phyloP scores from a whole-genome alignment of 2,329 filamentous ascomycete species.

The Penicillium sp. region DNA sequence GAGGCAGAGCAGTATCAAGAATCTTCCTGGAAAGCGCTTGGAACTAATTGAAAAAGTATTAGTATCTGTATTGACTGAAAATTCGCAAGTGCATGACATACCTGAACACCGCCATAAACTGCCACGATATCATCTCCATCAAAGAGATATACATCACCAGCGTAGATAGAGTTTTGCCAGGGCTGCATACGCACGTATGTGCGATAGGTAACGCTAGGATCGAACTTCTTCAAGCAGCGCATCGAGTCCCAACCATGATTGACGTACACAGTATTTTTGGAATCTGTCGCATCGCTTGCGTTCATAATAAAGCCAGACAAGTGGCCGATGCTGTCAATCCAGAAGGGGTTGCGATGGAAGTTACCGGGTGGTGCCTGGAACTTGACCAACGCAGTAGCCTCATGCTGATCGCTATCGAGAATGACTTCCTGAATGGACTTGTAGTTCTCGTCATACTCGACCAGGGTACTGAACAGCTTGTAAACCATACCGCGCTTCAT shows the following conservation, averaged over 20 bases:
- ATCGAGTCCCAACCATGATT: conserved; percentile 66
- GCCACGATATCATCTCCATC: conserved; percentile 63
- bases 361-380: conserved; percentile 61
- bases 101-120: conserved; percentile 53
- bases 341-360: conserved; percentile 63
- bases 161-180: conserved; percentile 55
- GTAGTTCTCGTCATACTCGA: conserved; percentile 61
- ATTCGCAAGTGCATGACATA: conserved; percentile 14
- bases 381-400: conserved; percentile 58
- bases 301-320: conserved; percentile 65
- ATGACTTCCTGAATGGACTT: conserved; percentile 63
- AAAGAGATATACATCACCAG: conserved; percentile 64
- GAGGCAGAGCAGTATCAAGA: conserved; percentile 48
- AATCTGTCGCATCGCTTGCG: conserved; percentile 61
- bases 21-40: conserved; percentile 47
- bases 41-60: conserved; percentile 37
- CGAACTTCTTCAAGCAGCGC: conserved; percentile 58
- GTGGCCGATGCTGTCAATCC: conserved; percentile 62
- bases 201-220: conserved; percentile 57
- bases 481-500: conserved; percentile 76
- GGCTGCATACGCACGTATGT: conserved; percentile 66
- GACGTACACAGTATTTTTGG: conserved; percentile 63
- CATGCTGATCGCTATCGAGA: conserved; percentile 58
- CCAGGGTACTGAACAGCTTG: conserved; percentile 67
- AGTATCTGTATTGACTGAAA: conserved; percentile 5